phyloP scores from a whole-genome alignment of 257 asterid genomes.

The Echium plantagineum region DNA sequence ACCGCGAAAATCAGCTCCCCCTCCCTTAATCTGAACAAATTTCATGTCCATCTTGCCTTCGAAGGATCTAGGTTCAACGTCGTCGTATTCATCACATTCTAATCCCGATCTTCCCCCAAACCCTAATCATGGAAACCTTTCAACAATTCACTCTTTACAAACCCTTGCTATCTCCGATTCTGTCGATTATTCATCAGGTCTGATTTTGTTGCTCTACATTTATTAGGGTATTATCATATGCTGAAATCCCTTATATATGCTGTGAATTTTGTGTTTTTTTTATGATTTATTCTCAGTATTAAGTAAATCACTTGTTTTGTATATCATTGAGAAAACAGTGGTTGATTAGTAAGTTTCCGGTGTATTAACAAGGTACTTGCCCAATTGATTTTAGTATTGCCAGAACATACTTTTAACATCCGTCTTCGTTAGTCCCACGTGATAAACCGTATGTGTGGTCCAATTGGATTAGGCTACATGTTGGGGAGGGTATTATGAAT shows the following conservation, averaged over 20 bases:
- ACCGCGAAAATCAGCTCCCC: too few relatives aligned
- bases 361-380: too few relatives aligned
- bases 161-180: conserved; percentile 26
- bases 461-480: too few relatives aligned
- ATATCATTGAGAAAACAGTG: too few relatives aligned
- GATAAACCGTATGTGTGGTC: too few relatives aligned
- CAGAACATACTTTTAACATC: too few relatives aligned
- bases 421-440: too few relatives aligned
- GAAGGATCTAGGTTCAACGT: conserved; percentile 36
- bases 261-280: neutral
- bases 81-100: conserved; percentile 35
- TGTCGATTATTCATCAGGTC: conserved; percentile 29
- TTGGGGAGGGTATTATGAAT: too few relatives aligned
- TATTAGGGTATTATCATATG: too few relatives aligned
- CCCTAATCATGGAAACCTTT: conserved; percentile 7
- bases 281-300: neutral
- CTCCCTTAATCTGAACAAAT: conserved; percentile 6
- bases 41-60: conserved; percentile 92
- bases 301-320: too few relatives aligned
- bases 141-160: conserved; percentile 4
- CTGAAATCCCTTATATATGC: neutral
- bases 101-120: conserved; percentile 15
- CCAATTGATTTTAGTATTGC: too few relatives aligned
- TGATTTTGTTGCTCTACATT: neutral
- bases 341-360: too few relatives aligned